These are phyloP conservation scores for Dryas drummondii DNA, from an alignment of 306 rosid species.

Conservation along the genomic window DNA sequence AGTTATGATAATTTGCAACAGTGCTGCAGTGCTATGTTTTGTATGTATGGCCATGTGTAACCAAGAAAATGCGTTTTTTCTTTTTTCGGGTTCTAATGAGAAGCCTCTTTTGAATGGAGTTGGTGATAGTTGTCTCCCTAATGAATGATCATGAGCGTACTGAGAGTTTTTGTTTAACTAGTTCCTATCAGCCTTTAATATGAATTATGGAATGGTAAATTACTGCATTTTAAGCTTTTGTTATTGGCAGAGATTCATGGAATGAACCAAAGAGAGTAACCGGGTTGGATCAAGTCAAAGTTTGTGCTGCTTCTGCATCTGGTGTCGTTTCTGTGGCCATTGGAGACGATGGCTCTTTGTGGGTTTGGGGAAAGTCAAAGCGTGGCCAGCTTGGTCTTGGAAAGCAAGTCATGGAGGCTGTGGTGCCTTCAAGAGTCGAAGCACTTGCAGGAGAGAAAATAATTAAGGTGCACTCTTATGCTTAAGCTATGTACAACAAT, in stretches of 20 bases:
- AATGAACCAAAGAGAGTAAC: conserved; percentile 58
- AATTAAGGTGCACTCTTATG: conserved; percentile 51
- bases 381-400: conserved; percentile 97
- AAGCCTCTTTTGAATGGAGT: not conserved
- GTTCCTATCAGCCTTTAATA: not conserved
- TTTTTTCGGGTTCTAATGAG: not conserved
- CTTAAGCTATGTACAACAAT: not conserved
- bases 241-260: conserved; percentile 64
- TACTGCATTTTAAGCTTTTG: conserved; percentile 14
- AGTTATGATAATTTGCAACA: not conserved
- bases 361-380: conserved; percentile 90
- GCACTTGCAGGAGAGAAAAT: conserved; percentile 66
- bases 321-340: conserved; percentile 79
- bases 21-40: not conserved
- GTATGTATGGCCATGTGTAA: not conserved
- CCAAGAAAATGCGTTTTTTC: not conserved
- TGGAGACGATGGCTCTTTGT: conserved; percentile 82
- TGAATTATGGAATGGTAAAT: conserved; percentile 11
- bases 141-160: not conserved
- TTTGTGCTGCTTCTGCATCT: conserved; percentile 70
- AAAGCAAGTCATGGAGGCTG: conserved; percentile 45
- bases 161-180: not conserved
- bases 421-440: conserved; percentile 59
- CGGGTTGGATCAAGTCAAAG: conserved; percentile 59
- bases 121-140: not conserved